A percentile compares a stretch with the other conserved stretches of the same genome.
These are phyloP conservation scores for Periconia sp. DNA, from an alignment of 2,329 filamentous ascomycete species.

Conservation along the genomic window DNA sequence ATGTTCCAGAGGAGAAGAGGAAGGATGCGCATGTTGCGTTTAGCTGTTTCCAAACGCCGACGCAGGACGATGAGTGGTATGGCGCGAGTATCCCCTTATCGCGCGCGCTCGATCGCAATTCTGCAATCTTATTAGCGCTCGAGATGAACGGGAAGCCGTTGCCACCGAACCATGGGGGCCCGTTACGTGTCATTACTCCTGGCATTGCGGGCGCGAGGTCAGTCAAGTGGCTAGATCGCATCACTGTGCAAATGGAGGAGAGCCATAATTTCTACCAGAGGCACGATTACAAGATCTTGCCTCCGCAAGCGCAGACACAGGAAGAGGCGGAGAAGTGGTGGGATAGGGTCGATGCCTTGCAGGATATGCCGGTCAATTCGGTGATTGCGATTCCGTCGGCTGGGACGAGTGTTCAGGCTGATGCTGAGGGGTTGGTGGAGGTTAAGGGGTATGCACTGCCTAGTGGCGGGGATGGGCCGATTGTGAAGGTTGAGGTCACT, in stretches of 20 bases:
- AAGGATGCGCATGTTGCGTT: slow-evolving; percentile 56
- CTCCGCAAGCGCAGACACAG: slow-evolving; percentile 52
- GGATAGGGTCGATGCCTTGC: slow-evolving; percentile 52
- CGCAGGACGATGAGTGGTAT: slow-evolving; percentile 61
- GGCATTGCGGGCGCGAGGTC: slow-evolving; percentile 57
- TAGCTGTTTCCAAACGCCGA: slow-evolving; percentile 54
- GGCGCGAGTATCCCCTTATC: slow-evolving; percentile 55
- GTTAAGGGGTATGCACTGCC: slow-evolving; percentile 61
- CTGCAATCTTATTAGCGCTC: slow-evolving; percentile 26
- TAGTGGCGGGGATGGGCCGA: slow-evolving; percentile 54
- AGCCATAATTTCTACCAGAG: slow-evolving; percentile 60
- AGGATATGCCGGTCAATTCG: slow-evolving; percentile 60
- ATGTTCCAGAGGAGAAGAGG: slow-evolving; percentile 29
- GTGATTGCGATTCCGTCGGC: slow-evolving; percentile 54
- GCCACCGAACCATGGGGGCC: slow-evolving; percentile 53
- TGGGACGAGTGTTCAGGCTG: slow-evolving; percentile 45
- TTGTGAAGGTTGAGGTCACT: slow-evolving; percentile 57
- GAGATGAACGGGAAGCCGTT: slow-evolving; percentile 55
- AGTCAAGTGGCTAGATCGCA: slow-evolving; percentile 60
- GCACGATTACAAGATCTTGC: slow-evolving; percentile 62
- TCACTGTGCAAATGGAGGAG: slow-evolving; percentile 55
- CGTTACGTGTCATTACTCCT: slow-evolving; percentile 55
- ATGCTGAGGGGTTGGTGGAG: slow-evolving; percentile 47
- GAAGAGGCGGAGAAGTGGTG: slow-evolving; percentile 57
- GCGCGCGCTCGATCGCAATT: slow-evolving; percentile 19